Base-by-base conservation (phyloP, 768 basidiomycete genomes). In the Imleria badia region DNA sequence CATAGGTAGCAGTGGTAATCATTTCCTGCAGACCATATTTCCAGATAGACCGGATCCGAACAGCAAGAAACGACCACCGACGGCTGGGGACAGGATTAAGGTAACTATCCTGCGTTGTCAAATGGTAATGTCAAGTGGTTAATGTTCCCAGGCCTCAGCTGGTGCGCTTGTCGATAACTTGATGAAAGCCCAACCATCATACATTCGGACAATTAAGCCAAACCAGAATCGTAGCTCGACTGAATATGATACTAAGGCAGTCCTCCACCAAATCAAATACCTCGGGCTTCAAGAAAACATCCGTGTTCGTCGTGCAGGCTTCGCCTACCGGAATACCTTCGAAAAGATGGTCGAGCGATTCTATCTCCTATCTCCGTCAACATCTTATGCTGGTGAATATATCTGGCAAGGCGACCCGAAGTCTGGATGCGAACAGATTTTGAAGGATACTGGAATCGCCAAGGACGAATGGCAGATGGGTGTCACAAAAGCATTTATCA, bases 401-500 rank as follows among this genome's bases (percentile, higher is more conserved):
- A 99, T 83, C 34, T 99, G 97, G 97, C 77, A 84, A 48, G 94
- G 95, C 7, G 91, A 95, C 63, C 65, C 94, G 13, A 87, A 87
- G 69, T 89, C 93, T 5, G 97, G 92, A 14, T 99, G 97, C 68
- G 85, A 93, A 70, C 84, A 85, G 61, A 98, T 99, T 56, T 76
- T 99, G 48, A 90, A 83, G 58, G 97, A 98, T 65, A 96, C 94
- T 13, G 96, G 97, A 26, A 98, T 99, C 63, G 83, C 91, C 7
- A 88, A 84, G 63, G 96, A 98, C 47, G 96, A 99, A 70, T 99
- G 97, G 97, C 97, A 99, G 72, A 97, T 98, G 95, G 97, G 97
- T 49, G 84, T 88, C 5, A 97, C 95, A 2, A 98, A 99, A 67
- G 96, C 96, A 0, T 99, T 99, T 72, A 98, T 99, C 74, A 98